Conservation (phyloP, 2,329 filamentous ascomycete genomes). For the Neopestalotiopsis clavispora region DNA sequence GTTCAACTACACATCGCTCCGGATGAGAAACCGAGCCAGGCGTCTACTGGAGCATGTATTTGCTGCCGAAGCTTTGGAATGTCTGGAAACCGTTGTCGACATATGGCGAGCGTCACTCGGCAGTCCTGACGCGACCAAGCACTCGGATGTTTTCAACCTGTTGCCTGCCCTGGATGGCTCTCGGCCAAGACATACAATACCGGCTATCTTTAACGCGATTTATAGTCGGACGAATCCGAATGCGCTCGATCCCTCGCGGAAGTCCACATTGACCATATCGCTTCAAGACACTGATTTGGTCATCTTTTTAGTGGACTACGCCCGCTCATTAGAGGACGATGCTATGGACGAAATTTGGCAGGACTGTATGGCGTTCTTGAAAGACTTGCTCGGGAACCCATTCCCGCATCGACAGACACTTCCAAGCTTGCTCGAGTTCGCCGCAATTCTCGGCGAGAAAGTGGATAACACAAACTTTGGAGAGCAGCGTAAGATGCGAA, state of each 20-base stretch:
- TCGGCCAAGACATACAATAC: conserved; percentile 87
- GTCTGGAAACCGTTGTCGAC: conserved; percentile 86
- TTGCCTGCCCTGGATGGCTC: conserved; percentile 91
- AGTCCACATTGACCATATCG: conserved; percentile 87
- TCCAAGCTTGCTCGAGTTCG: conserved; percentile 85
- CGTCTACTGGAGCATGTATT: conserved; percentile 92
- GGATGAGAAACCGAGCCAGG: conserved; percentile 87
- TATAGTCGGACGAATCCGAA: conserved; percentile 90
- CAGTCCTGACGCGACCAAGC: conserved; percentile 52
- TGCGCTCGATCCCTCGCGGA: conserved; percentile 77
- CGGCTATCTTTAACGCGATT: conserved; percentile 93
- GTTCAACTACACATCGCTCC: conserved; percentile 87
- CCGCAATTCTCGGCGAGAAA: conserved; percentile 88
- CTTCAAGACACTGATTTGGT: conserved; percentile 84
- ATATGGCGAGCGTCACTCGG: conserved; percentile 71
- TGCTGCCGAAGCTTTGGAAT: conserved; percentile 88
- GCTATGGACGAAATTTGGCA: conserved; percentile 98
- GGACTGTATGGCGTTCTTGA: conserved; percentile 89
- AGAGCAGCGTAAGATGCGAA: conserved; percentile 89
- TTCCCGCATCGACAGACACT: conserved; percentile 93
- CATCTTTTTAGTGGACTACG: conserved; percentile 88
- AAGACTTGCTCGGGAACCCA: conserved; percentile 88
- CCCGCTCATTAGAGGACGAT: conserved; percentile 89
- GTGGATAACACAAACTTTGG: conserved; percentile 98
- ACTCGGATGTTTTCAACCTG: conserved; percentile 77